Evolutionary conservation across 495 filamentous ascomycete species (phyloP), one percentile per base, ranked within the genome.

Genomic region (Penicillium flavigenum): DNA sequence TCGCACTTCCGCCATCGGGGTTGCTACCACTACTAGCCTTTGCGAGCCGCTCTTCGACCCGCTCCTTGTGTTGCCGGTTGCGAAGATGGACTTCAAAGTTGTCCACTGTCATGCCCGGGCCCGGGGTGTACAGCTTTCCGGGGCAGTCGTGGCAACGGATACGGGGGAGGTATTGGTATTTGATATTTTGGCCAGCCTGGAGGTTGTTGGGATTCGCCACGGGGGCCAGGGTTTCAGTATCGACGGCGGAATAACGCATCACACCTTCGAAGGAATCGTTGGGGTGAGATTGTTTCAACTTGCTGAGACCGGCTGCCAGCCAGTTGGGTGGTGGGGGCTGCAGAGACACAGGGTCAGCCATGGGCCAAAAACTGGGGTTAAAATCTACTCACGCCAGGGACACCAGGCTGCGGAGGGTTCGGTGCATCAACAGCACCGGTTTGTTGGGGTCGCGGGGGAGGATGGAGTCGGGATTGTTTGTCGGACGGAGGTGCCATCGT

Each of bases 61-160:
- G 83, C 64, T 89, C 83, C 65, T 87, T 85, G 75, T 97, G 94
- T 20, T 80, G 70, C 38, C 84, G 74, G 72, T 95, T 94, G 63
- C 83, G 87, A n/a, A 96, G 75, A 73, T 96, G 92, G 6, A 93
- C 85, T 72, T 93, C 87, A 55, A 96, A 96, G 65, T 94, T 92
- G n/a, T 86, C 85, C 11, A 91, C 87, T 0, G 91, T 90, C 65
- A 80, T 86, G 22, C 84, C 90, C 0, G 93, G 92, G 0, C 89
- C 88, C 1, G 91, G 88, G 0, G 88, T 96, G 69, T 98, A 98
- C 31, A 96, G 74, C 69, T 96, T 97, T 34, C 91, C 90, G 2
- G 93, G 89, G 72, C 94, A 97, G 67, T 97, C 94, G 42, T 84
- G 82, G 65, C 94, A 98, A 34, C 87, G 81, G 53, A 97, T 96